phyloP scores from a whole-genome alignment of 306 rosid species.

The Medicago arabica region DNA sequence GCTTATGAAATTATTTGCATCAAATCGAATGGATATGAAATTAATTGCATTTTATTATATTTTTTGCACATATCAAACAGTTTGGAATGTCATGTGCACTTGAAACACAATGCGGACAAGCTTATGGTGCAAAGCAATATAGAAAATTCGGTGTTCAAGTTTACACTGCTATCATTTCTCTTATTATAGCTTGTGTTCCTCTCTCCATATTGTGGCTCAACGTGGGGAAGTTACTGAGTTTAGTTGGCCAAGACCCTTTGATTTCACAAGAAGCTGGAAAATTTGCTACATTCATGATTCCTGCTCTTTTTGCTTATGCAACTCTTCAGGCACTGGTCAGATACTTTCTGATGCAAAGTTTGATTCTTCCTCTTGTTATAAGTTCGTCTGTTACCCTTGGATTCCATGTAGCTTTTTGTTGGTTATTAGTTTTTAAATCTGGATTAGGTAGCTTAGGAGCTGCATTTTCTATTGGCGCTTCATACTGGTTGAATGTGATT shows the following conservation, averaged over 20 bases:
- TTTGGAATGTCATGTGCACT: constrained; percentile 72
- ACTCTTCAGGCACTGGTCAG: constrained; percentile 65
- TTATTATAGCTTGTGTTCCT: constrained; percentile 66
- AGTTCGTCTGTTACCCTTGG: constrained; percentile 55
- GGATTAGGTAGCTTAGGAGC: constrained; percentile 71
- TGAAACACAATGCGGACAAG: constrained; percentile 72
- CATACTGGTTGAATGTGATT: constrained; percentile 83
- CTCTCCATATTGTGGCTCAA: constrained; percentile 62
- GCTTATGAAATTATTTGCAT: neutral
- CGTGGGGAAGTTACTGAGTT: constrained; percentile 58
- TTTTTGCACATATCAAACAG: constrained; percentile 47
- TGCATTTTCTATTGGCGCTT: constrained; percentile 71
- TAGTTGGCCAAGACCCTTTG: constrained; percentile 84
- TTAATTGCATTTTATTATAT: constrained; percentile 7
- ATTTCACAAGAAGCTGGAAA: constrained; percentile 77
- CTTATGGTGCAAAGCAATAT: constrained; percentile 73
- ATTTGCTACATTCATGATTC: constrained; percentile 66
- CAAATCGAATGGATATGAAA: neutral
- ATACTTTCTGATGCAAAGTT: constrained; percentile 71
- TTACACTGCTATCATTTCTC: constrained; percentile 61
- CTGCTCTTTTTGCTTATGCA: constrained; percentile 81
- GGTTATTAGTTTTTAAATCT: constrained; percentile 72
- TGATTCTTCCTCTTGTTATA: constrained; percentile 62
- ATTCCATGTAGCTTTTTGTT: constrained; percentile 70
- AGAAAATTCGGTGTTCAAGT: constrained; percentile 58